Evolutionary conservation across 1,284 basidiomycete species (phyloP).

Genomic region (Fomitopsis pinicola): DNA sequence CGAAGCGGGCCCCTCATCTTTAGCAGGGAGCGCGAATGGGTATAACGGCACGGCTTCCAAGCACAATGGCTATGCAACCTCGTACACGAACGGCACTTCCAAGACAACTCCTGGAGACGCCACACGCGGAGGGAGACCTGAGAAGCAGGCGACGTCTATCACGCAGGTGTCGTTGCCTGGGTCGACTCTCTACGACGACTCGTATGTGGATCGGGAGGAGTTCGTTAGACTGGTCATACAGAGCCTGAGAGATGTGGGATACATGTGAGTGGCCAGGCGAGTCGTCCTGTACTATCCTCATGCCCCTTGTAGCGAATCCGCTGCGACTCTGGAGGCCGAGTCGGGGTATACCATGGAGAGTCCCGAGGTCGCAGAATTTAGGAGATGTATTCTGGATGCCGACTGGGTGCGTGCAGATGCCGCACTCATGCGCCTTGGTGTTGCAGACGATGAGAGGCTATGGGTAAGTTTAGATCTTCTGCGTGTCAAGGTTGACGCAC

Average conservation of each 20-base stretch:
- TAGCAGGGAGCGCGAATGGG: constrained; percentile 38
- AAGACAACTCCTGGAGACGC: constrained; percentile 25
- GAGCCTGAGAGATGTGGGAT: constrained; percentile 89
- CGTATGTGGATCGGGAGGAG: constrained; percentile 83
- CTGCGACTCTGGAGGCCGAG: constrained; percentile 84
- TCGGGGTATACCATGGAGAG: constrained; percentile 89
- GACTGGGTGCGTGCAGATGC: constrained; percentile 82
- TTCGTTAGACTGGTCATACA: constrained; percentile 90
- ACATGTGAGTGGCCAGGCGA: constrained; percentile 61
- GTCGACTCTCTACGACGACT: constrained; percentile 69
- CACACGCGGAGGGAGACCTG: constrained; percentile 32
- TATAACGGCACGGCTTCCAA: constrained; percentile 42
- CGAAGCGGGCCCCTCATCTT: constrained; percentile 52
- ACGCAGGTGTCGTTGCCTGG: constrained; percentile 64
- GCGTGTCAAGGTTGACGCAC: constrained; percentile 6
- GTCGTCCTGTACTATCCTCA: constrained; percentile 5
- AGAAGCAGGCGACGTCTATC: constrained; percentile 44
- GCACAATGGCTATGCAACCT: constrained; percentile 19
- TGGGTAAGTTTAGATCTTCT: constrained; percentile 44
- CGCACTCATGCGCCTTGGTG: constrained; percentile 65
- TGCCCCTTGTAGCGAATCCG: constrained; percentile 65
- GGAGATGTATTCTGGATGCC: constrained; percentile 78
- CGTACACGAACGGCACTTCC: constrained; percentile 31
- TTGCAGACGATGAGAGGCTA: constrained; percentile 59
- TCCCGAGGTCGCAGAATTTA: constrained; percentile 75